Conservation (phyloP, 2,329 filamentous ascomycete species). For the Phialophora verrucosa region DNA sequence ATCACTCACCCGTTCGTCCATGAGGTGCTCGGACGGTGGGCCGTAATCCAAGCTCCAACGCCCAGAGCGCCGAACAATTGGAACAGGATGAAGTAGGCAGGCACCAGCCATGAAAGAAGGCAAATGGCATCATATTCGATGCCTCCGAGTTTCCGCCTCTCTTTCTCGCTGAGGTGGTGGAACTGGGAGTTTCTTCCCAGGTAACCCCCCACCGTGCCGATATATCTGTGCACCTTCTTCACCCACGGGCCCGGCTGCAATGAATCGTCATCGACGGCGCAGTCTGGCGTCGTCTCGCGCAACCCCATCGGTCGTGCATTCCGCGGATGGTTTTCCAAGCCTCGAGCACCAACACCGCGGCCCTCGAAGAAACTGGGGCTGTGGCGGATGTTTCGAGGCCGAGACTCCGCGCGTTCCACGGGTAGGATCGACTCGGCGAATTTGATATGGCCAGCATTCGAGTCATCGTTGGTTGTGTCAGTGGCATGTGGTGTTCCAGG, state of each 20-base stretch:
- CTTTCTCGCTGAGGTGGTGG: conserved; percentile 51
- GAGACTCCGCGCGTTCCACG: conserved; percentile 6
- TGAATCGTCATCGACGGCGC: conserved; percentile 18
- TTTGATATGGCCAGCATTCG: conserved; percentile 22
- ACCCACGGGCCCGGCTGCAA: conserved; percentile 2
- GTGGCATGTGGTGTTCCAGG: background rate
- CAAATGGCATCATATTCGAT: conserved; percentile 51
- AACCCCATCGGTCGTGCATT: conserved; percentile 22
- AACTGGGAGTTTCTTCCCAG: conserved; percentile 58
- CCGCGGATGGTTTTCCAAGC: conserved; percentile 34
- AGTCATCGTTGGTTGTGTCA: background rate
- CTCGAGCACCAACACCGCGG: conserved; percentile 34
- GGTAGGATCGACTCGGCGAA: conserved; percentile 26
- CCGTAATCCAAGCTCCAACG: conserved; percentile 52
- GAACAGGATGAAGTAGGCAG: conserved; percentile 52
- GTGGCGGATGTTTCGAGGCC: conserved; percentile 16
- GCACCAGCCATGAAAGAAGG: conserved; percentile 40
- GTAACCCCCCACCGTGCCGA: conserved; percentile 38
- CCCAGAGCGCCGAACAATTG: conserved; percentile 53
- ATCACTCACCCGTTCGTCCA: conserved; percentile 23
- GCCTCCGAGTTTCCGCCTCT: conserved; percentile 51
- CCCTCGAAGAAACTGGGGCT: conserved; percentile 32
- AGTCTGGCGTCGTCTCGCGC: background rate
- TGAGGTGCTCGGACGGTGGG: conserved; percentile 42
- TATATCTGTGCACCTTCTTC: conserved; percentile 33